A percentile compares a stretch with the other conserved stretches of the same genome.
These are phyloP conservation scores for Euphorbia schlechtendalii DNA, from an alignment of 441 rosid genomes.

Conservation along the genomic window DNA sequence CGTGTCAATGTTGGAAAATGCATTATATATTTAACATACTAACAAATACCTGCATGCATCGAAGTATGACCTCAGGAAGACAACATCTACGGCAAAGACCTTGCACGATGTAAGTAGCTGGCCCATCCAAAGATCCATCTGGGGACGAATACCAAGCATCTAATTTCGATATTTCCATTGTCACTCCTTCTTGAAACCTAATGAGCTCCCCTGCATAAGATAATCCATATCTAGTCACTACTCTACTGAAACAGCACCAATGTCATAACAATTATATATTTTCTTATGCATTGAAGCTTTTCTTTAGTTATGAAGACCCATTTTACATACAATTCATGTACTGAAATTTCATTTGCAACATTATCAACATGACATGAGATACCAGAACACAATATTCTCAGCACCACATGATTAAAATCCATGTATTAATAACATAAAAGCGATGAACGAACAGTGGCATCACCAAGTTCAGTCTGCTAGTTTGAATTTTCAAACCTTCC, in stretches of 20 bases:
- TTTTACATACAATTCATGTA: no score
- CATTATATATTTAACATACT: no score
- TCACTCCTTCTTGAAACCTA: conserved; percentile 86
- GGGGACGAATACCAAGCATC: conserved; percentile 91
- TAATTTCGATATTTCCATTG: conserved; percentile 88
- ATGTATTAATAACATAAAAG: not conserved
- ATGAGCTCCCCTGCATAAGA: conserved; percentile 77
- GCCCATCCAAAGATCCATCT: conserved; percentile 65
- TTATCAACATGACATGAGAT: not conserved
- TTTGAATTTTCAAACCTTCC: not conserved
- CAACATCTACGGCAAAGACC: conserved; percentile 97
- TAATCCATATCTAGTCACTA: conserved; percentile 8
- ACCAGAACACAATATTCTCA: not conserved
- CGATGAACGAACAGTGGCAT: not conserved
- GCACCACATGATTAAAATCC: not conserved
- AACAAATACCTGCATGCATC: conserved; percentile 68
- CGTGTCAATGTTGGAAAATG: not conserved
- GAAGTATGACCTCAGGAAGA: conserved; percentile 85
- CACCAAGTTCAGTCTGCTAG: not conserved
- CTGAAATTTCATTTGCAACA: not conserved
- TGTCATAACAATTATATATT: not conserved
- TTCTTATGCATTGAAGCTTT: not conserved
- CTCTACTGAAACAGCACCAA: not conserved
- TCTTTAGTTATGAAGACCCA: not conserved
- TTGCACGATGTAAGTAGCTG: conserved; percentile 68